These are phyloP conservation scores for Mortierella sp. DNA, from an alignment of 371 early-diverging fungal species.

Conservation along the genomic window DNA sequence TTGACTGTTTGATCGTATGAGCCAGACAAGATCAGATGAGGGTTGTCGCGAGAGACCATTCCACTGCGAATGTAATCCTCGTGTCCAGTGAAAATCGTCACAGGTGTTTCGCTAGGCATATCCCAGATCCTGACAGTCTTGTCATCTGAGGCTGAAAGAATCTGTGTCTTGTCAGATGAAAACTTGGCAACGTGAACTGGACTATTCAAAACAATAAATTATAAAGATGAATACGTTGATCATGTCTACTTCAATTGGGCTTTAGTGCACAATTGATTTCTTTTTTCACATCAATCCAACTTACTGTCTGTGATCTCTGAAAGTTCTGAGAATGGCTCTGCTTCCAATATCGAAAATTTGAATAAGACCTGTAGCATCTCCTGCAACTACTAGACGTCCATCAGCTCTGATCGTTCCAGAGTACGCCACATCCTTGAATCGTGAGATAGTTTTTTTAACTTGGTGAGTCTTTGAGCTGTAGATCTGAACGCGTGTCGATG, in stretches of 20 bases:
- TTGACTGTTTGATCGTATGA: slow-evolving; percentile 96
- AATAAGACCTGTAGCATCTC: slow-evolving; percentile 91
- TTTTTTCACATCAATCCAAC: slow-evolving; percentile 12
- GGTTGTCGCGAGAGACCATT: slow-evolving; percentile 79
- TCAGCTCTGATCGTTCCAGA: slow-evolving; percentile 86
- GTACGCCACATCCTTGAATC: slow-evolving; percentile 92
- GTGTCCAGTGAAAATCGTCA: slow-evolving; percentile 85
- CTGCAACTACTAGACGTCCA: slow-evolving; percentile 92
- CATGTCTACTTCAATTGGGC: background rate
- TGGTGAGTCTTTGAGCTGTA: slow-evolving; percentile 86
- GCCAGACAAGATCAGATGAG: slow-evolving; percentile 85
- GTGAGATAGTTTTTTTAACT: slow-evolving; percentile 88
- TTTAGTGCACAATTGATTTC: background rate
- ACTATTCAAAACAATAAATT: slow-evolving; percentile 52
- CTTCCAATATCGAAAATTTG: slow-evolving; percentile 85
- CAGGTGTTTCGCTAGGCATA: slow-evolving; percentile 84
- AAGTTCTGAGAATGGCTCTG: slow-evolving; percentile 89
- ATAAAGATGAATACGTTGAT: background rate
- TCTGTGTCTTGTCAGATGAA: slow-evolving; percentile 80
- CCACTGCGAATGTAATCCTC: slow-evolving; percentile 92
- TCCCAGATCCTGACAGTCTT: slow-evolving; percentile 94
- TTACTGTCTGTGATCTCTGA: slow-evolving; percentile 87
- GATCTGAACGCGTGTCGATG: slow-evolving; percentile 92
- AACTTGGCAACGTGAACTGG: slow-evolving; percentile 89
- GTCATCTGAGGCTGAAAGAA: slow-evolving; percentile 93